These are phyloP conservation scores for Annona squamosa DNA, from an alignment of 164 flowering plant genomes.

Conservation along the genomic window DNA sequence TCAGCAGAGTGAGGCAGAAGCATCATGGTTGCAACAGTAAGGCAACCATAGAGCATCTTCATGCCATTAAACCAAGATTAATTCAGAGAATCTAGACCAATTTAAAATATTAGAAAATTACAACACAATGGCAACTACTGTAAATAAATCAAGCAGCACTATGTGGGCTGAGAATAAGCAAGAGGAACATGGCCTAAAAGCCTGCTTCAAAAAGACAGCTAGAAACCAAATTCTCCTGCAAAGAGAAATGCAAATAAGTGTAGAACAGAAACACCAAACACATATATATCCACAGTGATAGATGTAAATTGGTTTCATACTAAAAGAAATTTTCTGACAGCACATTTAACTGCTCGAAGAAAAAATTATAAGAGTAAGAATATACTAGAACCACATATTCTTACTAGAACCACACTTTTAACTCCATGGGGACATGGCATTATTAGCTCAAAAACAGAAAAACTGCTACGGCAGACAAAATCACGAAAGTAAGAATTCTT, in stretches of 20 bases:
- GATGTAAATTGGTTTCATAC: background rate
- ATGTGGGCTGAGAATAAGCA: background rate
- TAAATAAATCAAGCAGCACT: background rate
- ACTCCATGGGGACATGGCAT: no score
- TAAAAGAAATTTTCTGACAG: background rate
- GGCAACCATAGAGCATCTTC: background rate
- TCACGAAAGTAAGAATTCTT: no score
- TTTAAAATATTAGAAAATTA: no score
- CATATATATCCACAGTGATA: background rate
- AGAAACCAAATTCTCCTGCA: background rate
- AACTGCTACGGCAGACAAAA: no score
- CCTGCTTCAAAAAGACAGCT: background rate
- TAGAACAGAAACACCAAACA: no score
- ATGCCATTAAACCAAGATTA: background rate
- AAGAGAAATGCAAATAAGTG: background rate
- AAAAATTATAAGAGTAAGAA: no score
- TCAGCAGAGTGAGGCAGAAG: background rate
- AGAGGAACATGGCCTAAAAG: background rate
- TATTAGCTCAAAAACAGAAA: no score
- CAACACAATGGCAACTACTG: background rate
- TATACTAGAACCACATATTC: no score
- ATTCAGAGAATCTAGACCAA: no score
- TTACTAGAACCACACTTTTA: no score
- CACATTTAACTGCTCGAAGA: background rate
- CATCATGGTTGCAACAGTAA: background rate